Percentiles rank a stretch among this genome's conserved stretches.
Conservation (phyloP, 306 rosid species). For the Fragaria nilgerrensis region DNA sequence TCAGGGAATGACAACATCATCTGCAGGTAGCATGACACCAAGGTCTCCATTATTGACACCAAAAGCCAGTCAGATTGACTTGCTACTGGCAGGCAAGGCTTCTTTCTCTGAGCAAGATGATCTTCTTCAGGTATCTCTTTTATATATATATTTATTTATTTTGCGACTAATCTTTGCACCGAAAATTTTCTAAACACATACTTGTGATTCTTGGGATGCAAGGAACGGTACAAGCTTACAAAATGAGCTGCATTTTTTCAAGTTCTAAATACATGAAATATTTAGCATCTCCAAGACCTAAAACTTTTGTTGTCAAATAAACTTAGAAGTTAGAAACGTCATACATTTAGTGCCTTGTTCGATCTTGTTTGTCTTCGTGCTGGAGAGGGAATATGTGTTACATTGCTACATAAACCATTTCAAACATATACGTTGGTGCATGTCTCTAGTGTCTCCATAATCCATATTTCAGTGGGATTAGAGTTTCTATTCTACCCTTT, state of each 20-base stretch:
- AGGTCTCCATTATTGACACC: constrained; percentile 97
- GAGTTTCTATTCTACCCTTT: background rate
- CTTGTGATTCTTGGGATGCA: background rate
- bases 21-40: constrained; percentile 99
- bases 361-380: background rate
- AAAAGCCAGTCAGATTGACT: constrained; percentile 87
- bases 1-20: constrained; percentile 97
- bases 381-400: background rate
- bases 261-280: background rate
- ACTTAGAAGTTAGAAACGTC: background rate
- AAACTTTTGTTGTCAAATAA: background rate
- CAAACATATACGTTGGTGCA: background rate
- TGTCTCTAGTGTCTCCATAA: background rate
- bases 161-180: background rate
- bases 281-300: background rate
- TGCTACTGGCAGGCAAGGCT: constrained; percentile 90
- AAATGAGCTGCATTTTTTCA: background rate
- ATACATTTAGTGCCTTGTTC: background rate
- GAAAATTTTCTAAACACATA: constrained; percentile 6
- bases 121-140: constrained; percentile 74
- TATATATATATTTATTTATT: background rate
- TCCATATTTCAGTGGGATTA: background rate
- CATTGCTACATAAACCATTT: background rate
- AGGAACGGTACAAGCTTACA: background rate
- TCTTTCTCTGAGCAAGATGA: constrained; percentile 92